phyloP scores from a whole-genome alignment of 192 early-diverging fungal species.

The Chytriomyces sp. region DNA sequence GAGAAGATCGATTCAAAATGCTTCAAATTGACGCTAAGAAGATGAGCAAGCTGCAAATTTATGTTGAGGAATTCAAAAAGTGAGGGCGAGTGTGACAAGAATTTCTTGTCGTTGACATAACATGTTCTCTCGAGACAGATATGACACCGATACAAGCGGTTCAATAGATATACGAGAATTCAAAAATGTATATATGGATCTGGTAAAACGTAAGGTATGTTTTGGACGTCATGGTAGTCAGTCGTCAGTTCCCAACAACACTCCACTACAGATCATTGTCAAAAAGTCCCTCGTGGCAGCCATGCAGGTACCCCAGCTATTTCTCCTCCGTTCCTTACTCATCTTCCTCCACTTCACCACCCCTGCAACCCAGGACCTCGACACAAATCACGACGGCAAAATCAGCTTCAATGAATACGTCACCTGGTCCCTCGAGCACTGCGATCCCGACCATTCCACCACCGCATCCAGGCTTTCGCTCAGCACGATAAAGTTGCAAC shows the following conservation, averaged over 20 bases:
- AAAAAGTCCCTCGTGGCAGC: conserved; percentile 36
- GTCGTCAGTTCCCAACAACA: neutral
- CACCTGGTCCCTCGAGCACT: conserved; percentile 22
- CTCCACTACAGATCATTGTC: neutral
- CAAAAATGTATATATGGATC: conserved; percentile 35
- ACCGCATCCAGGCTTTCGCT: too few species aligned
- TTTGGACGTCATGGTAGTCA: too few species aligned
- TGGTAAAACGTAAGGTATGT: conserved; percentile 29
- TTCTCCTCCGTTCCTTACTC: too few species aligned
- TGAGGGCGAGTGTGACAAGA: conserved; percentile 3
- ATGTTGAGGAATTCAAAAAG: conserved; percentile 1
- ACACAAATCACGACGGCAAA: conserved; percentile 40
- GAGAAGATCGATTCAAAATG: conserved; percentile 36
- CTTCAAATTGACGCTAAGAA: conserved; percentile 25
- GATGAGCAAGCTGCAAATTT: neutral
- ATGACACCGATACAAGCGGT: conserved; percentile 38
- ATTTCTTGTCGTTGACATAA: conserved; percentile 16
- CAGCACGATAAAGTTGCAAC: too few species aligned
- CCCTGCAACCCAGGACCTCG: conserved; percentile 19
- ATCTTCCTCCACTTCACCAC: neutral
- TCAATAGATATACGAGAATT: conserved; percentile 44
- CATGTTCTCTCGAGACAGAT: conserved; percentile 8
- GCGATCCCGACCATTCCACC: neutral
- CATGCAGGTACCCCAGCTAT: conserved; percentile 24
- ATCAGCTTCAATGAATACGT: conserved; percentile 46